phyloP scores from a whole-genome alignment of 2,329 filamentous ascomycete genomes.

The Coleophoma crateriformis region DNA sequence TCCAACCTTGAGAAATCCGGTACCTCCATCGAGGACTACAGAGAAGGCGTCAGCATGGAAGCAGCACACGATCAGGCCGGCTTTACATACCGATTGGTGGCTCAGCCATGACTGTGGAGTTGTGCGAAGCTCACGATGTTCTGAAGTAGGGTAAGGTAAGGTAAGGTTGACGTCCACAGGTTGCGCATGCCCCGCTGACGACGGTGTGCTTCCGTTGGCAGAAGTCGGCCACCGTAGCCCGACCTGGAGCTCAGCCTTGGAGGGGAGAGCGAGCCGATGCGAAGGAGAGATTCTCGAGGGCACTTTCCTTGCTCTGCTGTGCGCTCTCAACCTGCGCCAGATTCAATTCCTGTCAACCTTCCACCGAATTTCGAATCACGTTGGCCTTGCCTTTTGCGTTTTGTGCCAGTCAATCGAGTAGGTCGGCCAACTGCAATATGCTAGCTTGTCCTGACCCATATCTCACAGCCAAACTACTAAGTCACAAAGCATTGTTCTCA shows the following conservation, averaged over 20 bases:
- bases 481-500: too few species aligned
- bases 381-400: too few species aligned
- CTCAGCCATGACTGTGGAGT: slow-evolving; percentile 25
- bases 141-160: slow-evolving; percentile 4
- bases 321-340: too few species aligned
- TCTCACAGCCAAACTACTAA: too few species aligned
- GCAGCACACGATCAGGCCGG: background rate
- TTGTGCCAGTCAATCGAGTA: too few species aligned
- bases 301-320: too few species aligned
- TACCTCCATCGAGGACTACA: slow-evolving; percentile 97
- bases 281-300: background rate
- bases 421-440: too few species aligned
- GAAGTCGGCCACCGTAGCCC: slow-evolving; percentile 1
- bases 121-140: slow-evolving; percentile 7
- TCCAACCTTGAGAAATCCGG: slow-evolving; percentile 98
- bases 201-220: slow-evolving; percentile 1
- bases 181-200: slow-evolving; percentile 11
- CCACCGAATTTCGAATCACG: too few species aligned
- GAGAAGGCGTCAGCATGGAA: slow-evolving; percentile 12
- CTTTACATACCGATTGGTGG: slow-evolving; percentile 27
- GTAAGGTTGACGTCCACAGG: slow-evolving; percentile 6
- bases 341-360: too few species aligned
- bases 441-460: too few species aligned
- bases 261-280: background rate
- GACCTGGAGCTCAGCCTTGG: background rate